Base-by-base conservation (phyloP, 1,284 basidiomycete species). In the Pseudomicrostroma phylloplanum region DNA sequence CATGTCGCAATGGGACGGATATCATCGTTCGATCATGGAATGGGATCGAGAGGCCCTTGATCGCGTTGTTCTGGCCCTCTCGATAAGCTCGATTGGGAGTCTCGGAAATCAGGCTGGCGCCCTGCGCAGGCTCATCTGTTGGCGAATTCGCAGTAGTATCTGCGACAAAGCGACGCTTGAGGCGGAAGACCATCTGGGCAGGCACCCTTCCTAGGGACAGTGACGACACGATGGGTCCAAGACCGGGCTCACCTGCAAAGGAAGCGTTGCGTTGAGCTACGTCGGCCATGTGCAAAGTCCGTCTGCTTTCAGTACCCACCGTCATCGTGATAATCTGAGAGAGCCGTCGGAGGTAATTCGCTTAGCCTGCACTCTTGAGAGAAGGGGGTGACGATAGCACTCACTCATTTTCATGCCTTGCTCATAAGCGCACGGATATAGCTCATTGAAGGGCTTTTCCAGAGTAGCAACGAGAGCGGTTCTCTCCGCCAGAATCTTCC, bases 391-490 rank as follows among this genome's bases (percentile, higher is more conserved):
- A 36, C 30, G 30, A 36, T 36, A 36, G 3, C 30, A 36, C 30
- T 36, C 30, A 36, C 30, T 62, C 71, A 72, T 72, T 36, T 60
- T 59, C 43, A 72, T 70, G 17, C 63, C 59, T 11, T 66, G 57
- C 2, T 70, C 59, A 46, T 72, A 72, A 1, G 64, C 59, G 17
- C 70, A 68, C 0, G 70, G 70, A 58, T 72, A 72, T 19, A 72
- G 60, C 57, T 72, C 71, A 64, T 72, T 72, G 49, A 72, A 72
- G 21, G 6, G 13, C 42, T 57, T 62, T 21, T 41, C 26, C 30
- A 54, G 57, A 12, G 6, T 21, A 15, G 40, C 56, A 12, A 21
- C 41, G 40, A 60, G 26, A 25, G 26, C 41, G 1, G 60, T 63
- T 23, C 61, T 63, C 19, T 42, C n/a, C 7, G 26, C 7, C 21